Evolutionary conservation across 2,329 filamentous ascomycete genomes (phyloP), one percentile per base, ranked within the genome.

Genomic region (Exophiala alcalophila): DNA sequence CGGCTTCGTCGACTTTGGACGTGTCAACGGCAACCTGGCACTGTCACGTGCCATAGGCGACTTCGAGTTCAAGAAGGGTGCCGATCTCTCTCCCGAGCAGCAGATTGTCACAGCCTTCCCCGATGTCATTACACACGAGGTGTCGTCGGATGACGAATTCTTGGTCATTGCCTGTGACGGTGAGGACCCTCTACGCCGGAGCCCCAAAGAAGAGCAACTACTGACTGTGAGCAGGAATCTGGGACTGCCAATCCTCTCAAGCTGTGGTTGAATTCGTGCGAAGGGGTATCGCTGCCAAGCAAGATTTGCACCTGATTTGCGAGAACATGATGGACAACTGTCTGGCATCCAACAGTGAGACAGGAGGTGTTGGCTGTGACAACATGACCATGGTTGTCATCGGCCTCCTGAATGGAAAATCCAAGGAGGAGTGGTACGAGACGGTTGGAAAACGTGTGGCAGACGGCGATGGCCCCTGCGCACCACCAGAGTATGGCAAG

Each of bases 261-360:
- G 87, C 91, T 26, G 92, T 98, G 23, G 74, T 97, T 57, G 92
- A 98, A 68, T 98, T 98, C 63, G 92, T 97, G 53, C 81, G 92
- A 65, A 84, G 92, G 62, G 92, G 92, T 44, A 95, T 98, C 65
- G 91, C 89, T 35, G 90, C 90, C 37, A 95, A 95, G 74, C 92
- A 98, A 70, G 86, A 94, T 35, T 78, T 98, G 37, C 82, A 90
- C 42, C 86, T 86, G 65, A 97, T 98, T 60, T 97, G 91, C 67
- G 92, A 98, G 71, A 98, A 98, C 72, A 95, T 98, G 88, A 98
- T 98, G 92, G 91, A 98, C 74, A 98, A 97, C 73, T 98, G 92
- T 65, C 76, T 98, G 54, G 90, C 92, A 27, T 94, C 90, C 49
- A 97, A 94, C 77, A 95, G 90, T 56, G 92, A 98, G 70, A 96